Percentiles rank a stretch among this genome's conserved stretches.
phyloP scores from a whole-genome alignment of 1,139 yeast genomes.

The Lodderomyces metapsilosis region DNA sequence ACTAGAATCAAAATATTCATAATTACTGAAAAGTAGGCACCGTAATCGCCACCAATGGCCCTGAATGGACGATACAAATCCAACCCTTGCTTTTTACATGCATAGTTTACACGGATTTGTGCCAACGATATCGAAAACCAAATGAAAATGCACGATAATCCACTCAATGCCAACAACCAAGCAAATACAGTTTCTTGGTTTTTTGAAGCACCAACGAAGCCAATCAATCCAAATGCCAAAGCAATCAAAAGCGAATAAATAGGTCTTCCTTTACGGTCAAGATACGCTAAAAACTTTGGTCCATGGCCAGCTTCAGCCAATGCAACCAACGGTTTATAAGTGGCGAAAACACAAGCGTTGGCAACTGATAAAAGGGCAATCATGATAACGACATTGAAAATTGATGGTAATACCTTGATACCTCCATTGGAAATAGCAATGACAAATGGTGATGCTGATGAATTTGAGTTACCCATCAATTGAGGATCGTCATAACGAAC shows the following conservation, averaged over 20 bases:
- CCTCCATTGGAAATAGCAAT: slow-evolving; percentile 28
- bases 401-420: slow-evolving; percentile 29
- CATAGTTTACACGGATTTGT: slow-evolving; percentile 27
- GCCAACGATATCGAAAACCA: slow-evolving; percentile 35
- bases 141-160: slow-evolving; percentile 36
- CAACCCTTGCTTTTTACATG: slow-evolving; percentile 27
- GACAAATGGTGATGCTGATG: slow-evolving; percentile 26
- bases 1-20: slow-evolving; percentile 30
- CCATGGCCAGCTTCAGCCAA: slow-evolving; percentile 35
- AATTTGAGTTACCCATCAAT: slow-evolving; percentile 31
- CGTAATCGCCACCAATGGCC: slow-evolving; percentile 30
- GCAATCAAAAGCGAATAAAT: slow-evolving; percentile 27
- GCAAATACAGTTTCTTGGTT: slow-evolving; percentile 29
- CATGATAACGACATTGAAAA: slow-evolving; percentile 33
- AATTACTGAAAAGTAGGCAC: slow-evolving; percentile 32
- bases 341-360: slow-evolving; percentile 32
- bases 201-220: slow-evolving; percentile 33
- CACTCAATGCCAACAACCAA: slow-evolving; percentile 39
- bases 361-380: slow-evolving; percentile 34
- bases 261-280: slow-evolving; percentile 27
- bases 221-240: slow-evolving; percentile 30
- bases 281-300: slow-evolving; percentile 28
- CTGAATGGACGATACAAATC: slow-evolving; percentile 21
- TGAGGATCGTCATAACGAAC: slow-evolving; percentile 34
- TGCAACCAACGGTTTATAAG: slow-evolving; percentile 31